Percentiles rank a stretch among this genome's conserved stretches.
phyloP scores from a whole-genome alignment of 2,329 filamentous ascomycete genomes.

The Diaporthe vexans region DNA sequence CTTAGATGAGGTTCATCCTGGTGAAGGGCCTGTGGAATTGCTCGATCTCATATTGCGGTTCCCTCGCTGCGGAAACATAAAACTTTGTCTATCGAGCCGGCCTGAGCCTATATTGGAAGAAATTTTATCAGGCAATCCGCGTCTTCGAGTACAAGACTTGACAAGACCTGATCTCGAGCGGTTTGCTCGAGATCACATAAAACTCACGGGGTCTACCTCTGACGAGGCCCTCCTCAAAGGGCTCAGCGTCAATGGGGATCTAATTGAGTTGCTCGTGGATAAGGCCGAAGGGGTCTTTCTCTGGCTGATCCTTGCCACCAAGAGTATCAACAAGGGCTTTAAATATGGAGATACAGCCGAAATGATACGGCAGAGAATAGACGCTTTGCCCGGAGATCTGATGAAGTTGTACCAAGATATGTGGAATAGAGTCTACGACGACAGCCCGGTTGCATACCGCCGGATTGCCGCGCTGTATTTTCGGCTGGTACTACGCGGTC shows the following conservation, averaged over 20 bases:
- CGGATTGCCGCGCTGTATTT: constrained; percentile 22
- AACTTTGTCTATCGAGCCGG: constrained; percentile 26
- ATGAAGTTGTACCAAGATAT: constrained; percentile 21
- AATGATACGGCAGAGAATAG: neutral
- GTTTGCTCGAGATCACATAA: neutral
- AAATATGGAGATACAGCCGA: neutral
- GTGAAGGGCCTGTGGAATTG: neutral
- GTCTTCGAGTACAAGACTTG: constrained; percentile 20
- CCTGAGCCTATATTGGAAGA: neutral
- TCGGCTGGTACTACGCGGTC: neutral
- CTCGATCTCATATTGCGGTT: neutral
- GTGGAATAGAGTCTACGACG: constrained; percentile 6
- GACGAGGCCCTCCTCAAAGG: too few relatives aligned
- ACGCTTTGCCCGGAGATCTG: neutral
- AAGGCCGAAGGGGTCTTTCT: constrained; percentile 28
- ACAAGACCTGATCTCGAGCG: neutral
- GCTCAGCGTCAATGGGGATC: too few relatives aligned
- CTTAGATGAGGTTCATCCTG: constrained; percentile 24
- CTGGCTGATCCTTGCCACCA: constrained; percentile 26
- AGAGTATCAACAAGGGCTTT: constrained; percentile 1
- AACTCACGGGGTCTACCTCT: neutral
- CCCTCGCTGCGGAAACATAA: neutral
- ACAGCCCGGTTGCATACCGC: neutral
- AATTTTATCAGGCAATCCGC: neutral
- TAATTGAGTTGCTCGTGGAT: neutral